phyloP scores from a whole-genome alignment of 2,329 filamentous ascomycete genomes.

The Albophoma yamanashiensis region DNA sequence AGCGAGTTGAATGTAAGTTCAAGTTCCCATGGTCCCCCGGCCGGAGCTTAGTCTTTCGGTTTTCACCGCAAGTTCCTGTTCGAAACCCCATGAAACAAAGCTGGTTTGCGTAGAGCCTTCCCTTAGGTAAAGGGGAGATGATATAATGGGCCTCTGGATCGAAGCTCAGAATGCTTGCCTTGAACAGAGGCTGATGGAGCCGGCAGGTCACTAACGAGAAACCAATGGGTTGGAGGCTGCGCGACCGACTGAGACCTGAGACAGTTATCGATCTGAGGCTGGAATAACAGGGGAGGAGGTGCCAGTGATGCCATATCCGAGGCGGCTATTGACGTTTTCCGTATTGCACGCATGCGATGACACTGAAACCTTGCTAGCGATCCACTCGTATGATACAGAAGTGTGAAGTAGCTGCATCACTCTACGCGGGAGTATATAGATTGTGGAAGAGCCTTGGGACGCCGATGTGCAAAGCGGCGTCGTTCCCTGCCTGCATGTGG shows the following conservation, averaged over 20 bases:
- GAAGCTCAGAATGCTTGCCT: not conserved
- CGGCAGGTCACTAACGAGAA: not conserved
- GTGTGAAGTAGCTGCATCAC: too few species aligned
- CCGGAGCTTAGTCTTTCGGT: not conserved
- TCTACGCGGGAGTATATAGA: not conserved
- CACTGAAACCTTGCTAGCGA: not conserved
- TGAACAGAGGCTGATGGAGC: not conserved
- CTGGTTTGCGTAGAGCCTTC: not conserved
- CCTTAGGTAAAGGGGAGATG: not conserved
- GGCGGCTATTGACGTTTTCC: not conserved
- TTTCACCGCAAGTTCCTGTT: not conserved
- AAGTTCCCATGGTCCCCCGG: too few species aligned
- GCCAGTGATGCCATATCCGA: not conserved
- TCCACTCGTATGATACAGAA: too few species aligned
- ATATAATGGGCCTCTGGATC: not conserved
- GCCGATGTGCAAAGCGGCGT: not conserved
- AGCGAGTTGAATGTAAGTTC: not conserved
- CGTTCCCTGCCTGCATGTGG: not conserved
- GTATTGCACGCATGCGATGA: not conserved
- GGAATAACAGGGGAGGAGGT: not conserved
- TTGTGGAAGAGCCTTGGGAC: not conserved
- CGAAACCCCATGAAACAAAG: not conserved
- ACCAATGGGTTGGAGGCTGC: not conserved
- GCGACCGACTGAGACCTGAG: not conserved
- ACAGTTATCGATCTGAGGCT: not conserved